Base-by-base conservation (phyloP, 2,329 filamentous ascomycete species). In the Tolypocladium sp. region DNA sequence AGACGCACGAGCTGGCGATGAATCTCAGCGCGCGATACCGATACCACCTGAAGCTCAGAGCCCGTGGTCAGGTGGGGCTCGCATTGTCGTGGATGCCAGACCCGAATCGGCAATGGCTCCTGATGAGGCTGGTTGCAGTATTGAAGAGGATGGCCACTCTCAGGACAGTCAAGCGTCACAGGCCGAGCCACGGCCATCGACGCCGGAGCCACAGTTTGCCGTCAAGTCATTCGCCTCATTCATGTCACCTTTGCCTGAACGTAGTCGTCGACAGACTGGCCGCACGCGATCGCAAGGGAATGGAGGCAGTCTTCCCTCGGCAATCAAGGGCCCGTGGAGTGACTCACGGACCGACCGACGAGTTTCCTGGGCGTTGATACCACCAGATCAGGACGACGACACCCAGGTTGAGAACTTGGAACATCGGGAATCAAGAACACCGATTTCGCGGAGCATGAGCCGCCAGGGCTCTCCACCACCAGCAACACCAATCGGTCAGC, bases 141-240 rank as follows among this genome's bases (percentile, higher is more conserved):
- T 5, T 4, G 30, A 37, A 35, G 49, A 12, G 22, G 49, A 49
- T 17, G 15, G 17, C 20, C 10, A 1, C 22, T 4, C 20, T 27
- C 8, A 17, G 15, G n/a, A 51, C 56, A 25, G 38, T 15, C 15
- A 10, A 53, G 62, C 59, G 22, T 56, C 59, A 7, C 37, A 53
- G 22, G 4, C 30, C 17, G 35, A 41, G 51, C 35, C 33, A 22
- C 65, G 69, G 59, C 64, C 73, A 38, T 70, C 71, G 2, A 79
- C 77, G 0, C 76, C 79, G 7, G 77, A 82, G 56, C 74, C 77
- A 17, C 75, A 76, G 5, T 72, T 82, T 37, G 77, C 77, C 0
- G 73, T 82, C 63, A 81, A 79, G 61, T 76, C 80, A 0, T 83
- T 84, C 65, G 74, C 78, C 1, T 76, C 77, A 1, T 83, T 83